phyloP scores from a whole-genome alignment of 2,329 filamentous ascomycete species.

The Sporothrix pseudoabietina region DNA sequence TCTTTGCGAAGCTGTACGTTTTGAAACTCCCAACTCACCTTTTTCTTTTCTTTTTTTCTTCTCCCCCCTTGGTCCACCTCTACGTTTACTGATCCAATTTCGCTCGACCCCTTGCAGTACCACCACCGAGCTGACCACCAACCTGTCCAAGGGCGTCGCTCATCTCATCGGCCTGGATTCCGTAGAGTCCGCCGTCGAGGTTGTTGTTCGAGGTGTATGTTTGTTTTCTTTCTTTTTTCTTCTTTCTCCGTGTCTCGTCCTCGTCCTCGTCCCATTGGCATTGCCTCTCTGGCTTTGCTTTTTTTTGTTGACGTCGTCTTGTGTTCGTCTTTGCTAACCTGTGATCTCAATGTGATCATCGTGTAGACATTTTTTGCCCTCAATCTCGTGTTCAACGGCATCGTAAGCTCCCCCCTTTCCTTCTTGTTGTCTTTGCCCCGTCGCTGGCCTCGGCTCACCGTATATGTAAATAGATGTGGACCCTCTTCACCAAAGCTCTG shows the following conservation, averaged over 20 bases:
- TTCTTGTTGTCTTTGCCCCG: neutral
- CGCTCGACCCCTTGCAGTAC: slow-evolving; percentile 46
- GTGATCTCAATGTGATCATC: neutral
- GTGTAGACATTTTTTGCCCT: slow-evolving; percentile 70
- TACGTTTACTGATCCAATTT: neutral
- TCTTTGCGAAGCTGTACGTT: slow-evolving; percentile 79
- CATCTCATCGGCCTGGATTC: slow-evolving; percentile 48
- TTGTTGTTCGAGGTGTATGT: slow-evolving; percentile 54
- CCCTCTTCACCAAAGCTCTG: slow-evolving; percentile 77
- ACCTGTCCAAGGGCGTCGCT: slow-evolving; percentile 51
- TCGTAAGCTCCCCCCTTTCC: slow-evolving; percentile 46
- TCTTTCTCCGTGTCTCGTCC: neutral
- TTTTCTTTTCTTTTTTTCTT: neutral
- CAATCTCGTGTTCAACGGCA: slow-evolving; percentile 73
- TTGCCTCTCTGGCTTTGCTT: neutral
- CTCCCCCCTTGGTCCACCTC: neutral
- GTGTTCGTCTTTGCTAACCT: neutral
- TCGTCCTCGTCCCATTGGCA: neutral
- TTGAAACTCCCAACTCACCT: neutral
- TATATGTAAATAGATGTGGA: slow-evolving; percentile 66
- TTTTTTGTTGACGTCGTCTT: neutral
- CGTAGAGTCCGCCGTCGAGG: slow-evolving; percentile 50
- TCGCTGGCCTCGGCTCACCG: slow-evolving; percentile 16
- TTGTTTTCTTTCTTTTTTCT: neutral
- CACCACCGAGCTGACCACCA: slow-evolving; percentile 58